These are phyloP conservation scores for Cornus suecica DNA, from an alignment of 148 eudicot species.

Conservation along the genomic window DNA sequence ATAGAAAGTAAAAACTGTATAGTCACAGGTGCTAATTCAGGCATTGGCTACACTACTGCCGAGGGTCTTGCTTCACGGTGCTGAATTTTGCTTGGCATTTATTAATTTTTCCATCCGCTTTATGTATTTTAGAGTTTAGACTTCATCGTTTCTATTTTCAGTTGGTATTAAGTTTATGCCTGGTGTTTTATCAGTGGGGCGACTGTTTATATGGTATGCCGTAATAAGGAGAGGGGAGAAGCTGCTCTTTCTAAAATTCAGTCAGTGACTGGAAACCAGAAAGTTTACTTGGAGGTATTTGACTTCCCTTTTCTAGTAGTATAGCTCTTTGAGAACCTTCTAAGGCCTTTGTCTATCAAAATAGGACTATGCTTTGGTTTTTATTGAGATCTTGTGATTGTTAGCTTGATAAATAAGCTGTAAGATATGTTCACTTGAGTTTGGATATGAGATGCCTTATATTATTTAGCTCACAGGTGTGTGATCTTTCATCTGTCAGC, in stretches of 20 bases:
- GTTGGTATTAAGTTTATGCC: not conserved
- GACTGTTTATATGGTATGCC: constrained; percentile 84
- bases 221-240: constrained; percentile 92
- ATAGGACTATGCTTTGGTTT: not conserved
- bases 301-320: constrained; percentile 3
- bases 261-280: constrained; percentile 67
- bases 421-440: constrained; percentile 7
- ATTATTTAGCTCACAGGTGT: constrained; percentile 43
- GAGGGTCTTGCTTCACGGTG: constrained; percentile 94
- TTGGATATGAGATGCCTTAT: constrained; percentile 12
- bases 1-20: constrained; percentile 86
- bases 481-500: constrained; percentile 79
- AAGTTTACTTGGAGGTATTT: constrained; percentile 76
- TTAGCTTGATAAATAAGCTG: not conserved
- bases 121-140: not conserved
- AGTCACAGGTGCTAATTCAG: constrained; percentile 95
- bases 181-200: constrained; percentile 63
- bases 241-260: constrained; percentile 74
- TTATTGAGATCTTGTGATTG: not conserved
- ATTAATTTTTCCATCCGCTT: constrained; percentile 3
- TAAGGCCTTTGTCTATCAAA: not conserved
- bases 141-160: not conserved
- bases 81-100: constrained; percentile 11
- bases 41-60: constrained; percentile 89
- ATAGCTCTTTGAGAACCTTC: not conserved